Base-by-base conservation (phyloP, 2,329 filamentous ascomycete genomes). In the Aureobasidium sp. region DNA sequence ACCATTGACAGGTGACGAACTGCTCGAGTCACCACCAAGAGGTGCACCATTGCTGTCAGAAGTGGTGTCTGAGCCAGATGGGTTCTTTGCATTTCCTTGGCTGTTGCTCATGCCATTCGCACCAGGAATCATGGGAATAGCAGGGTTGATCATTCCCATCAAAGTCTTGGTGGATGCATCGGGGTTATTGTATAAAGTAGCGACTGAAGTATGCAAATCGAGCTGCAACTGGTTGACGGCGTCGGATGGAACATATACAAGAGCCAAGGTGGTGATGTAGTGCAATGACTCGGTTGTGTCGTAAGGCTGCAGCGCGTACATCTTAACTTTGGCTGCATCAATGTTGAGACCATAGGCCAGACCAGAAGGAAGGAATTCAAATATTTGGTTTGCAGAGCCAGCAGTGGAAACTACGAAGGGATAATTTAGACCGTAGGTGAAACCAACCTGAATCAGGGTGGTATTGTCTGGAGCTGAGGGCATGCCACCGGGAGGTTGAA, bases 371-470 rank as follows among this genome's bases (percentile, higher is more conserved):
- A 97, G 79, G 66, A 84, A 89, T 59, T 84, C 77, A 78, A 97
- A 96, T 70, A 99, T 90, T 75, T 97, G 93, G 43, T 85, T 85
- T 5, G 90, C 88, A 20, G 92, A 89, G 66, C 87, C 81, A 15
- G 85, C 80, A 65, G 88, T 85, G 26, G 78, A 79, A 12, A 88
- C 86, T 32, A 97, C 89, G 71, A 95, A 96, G 9, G 83, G 78
- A 74, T 94, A 99, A 77, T 95, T 93, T 68, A 96, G 82, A 1
- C 84, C 83, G 70, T 86, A 88, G 59, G 84, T 79, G 81, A 97
- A 97, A 37, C 89, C 94, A 65, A 97, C 82, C 72, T 96, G 91
- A 67, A 96, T 87, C 68, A 89, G 76, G 4, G 84, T 85, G 0
- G 84, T 85, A 67, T 89, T 88, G 3, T 80, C 75, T 0, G 90